These are phyloP conservation scores for Aspergillus eucalypticola DNA, from an alignment of 2,329 filamentous ascomycete genomes.

Conservation along the genomic window DNA sequence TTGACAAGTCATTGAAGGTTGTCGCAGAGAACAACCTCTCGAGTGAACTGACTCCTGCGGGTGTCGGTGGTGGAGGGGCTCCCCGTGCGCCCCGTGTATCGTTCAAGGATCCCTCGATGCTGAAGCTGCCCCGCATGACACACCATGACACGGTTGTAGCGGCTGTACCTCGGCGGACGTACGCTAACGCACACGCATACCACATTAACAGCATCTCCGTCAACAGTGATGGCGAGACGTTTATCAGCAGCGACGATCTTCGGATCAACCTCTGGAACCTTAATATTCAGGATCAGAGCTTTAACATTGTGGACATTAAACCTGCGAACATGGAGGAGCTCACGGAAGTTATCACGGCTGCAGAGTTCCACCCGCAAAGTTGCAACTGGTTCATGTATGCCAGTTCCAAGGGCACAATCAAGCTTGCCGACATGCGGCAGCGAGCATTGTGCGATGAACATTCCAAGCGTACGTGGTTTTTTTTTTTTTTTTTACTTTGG, in stretches of 20 bases:
- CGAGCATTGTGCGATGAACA: slow-evolving; percentile 95
- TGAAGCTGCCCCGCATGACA: slow-evolving; percentile 93
- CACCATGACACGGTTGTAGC: slow-evolving; percentile 98
- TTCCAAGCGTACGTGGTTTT: slow-evolving; percentile 86
- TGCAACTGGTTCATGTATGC: slow-evolving; percentile 99
- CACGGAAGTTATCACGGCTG: slow-evolving; percentile 97
- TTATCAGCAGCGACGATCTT: slow-evolving; percentile 97
- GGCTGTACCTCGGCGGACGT: slow-evolving; percentile 91
- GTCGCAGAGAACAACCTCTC: slow-evolving; percentile 99
- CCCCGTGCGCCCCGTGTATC: slow-evolving; percentile 70
- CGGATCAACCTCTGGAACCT: slow-evolving; percentile 99
- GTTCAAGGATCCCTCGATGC: slow-evolving; percentile 77
- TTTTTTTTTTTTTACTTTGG: too few species aligned
- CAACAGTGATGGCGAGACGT: slow-evolving; percentile 98
- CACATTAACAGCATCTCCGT: slow-evolving; percentile 99
- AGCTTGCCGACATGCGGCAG: slow-evolving; percentile 97
- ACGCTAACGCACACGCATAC: slow-evolving; percentile 97
- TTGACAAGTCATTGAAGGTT: slow-evolving; percentile 98
- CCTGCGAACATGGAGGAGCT: slow-evolving; percentile 99
- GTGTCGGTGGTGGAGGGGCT: slow-evolving; percentile 70
- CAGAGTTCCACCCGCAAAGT: slow-evolving; percentile 93
- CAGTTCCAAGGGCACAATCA: slow-evolving; percentile 98
- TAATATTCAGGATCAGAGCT: slow-evolving; percentile 99
- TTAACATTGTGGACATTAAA: slow-evolving; percentile 99
- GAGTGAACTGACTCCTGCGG: slow-evolving; percentile 80